Evolutionary conservation across 1,284 basidiomycete genomes (phyloP).

Genomic region (Hortiboletus rubellus): DNA sequence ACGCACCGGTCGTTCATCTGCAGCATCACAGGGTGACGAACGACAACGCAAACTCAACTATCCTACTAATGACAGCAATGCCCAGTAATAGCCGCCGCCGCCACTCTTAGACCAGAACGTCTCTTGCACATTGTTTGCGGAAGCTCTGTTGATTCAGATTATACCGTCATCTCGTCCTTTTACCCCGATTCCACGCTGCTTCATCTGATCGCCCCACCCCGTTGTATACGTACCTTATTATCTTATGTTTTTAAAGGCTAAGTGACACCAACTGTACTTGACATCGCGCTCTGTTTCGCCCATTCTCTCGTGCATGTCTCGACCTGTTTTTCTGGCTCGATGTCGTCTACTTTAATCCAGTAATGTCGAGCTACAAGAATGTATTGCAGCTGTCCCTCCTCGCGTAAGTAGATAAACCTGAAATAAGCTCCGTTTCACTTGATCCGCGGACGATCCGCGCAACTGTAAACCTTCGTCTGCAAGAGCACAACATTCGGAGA

Average conservation of each 20-base stretch:
- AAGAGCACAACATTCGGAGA: conserved; percentile 29
- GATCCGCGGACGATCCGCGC: conserved; percentile 32
- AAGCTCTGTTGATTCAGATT: conserved; percentile 1
- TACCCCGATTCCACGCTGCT: conserved; percentile 12
- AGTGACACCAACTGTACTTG: conserved; percentile 24
- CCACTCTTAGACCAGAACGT: neutral
- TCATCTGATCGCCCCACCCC: conserved; percentile 18
- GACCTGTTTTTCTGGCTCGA: conserved; percentile 6
- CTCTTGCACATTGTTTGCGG: neutral
- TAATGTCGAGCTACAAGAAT: conserved; percentile 6
- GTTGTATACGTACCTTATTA: conserved; percentile 35
- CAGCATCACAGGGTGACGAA: conserved; percentile 24
- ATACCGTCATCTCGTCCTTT: conserved; percentile 9
- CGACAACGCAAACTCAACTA: conserved; percentile 29
- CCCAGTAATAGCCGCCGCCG: conserved; percentile 1
- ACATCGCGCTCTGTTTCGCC: conserved; percentile 5
- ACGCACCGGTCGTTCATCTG: conserved; percentile 21
- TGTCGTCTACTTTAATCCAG: conserved; percentile 9
- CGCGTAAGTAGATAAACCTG: conserved; percentile 10
- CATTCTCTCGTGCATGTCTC: conserved; percentile 7
- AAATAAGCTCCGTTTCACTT: conserved; percentile 15
- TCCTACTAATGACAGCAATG: conserved; percentile 10
- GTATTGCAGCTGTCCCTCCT: conserved; percentile 10
- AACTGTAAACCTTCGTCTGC: conserved; percentile 25
- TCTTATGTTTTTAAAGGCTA: conserved; percentile 37